These are phyloP conservation scores for Coprinellus micaceus DNA, from an alignment of 768 basidiomycete genomes.

Conservation along the genomic window DNA sequence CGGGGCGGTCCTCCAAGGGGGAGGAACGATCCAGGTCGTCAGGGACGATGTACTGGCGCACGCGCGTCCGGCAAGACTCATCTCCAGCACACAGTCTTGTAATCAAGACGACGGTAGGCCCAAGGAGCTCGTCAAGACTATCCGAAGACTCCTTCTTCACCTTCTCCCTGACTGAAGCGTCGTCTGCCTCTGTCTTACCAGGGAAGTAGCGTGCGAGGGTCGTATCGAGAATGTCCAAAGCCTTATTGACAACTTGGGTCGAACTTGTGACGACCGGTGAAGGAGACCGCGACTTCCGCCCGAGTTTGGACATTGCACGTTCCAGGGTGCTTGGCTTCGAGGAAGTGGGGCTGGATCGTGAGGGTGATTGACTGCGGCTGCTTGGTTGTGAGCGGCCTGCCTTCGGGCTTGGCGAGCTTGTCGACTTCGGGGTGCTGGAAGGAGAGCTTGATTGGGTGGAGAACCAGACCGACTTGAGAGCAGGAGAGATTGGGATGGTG, in stretches of 20 bases:
- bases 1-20: conserved; percentile 69
- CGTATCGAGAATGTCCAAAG: conserved; percentile 66
- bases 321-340: conserved; percentile 49
- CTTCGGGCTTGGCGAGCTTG: conserved; percentile 30
- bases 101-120: conserved; percentile 74
- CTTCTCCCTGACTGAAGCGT: conserved; percentile 51
- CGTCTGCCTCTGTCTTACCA: conserved; percentile 59
- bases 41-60: conserved; percentile 73
- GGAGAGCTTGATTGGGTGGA: conserved; percentile 28
- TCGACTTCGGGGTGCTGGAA: conserved; percentile 32
- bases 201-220: conserved; percentile 62
- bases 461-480: conserved; percentile 62
- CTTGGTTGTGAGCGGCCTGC: conserved; percentile 26
- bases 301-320: conserved; percentile 54
- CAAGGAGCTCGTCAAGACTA: conserved; percentile 71
- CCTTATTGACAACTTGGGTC: conserved; percentile 55
- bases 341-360: conserved; percentile 26
- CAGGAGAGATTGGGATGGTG: conserved; percentile 62
- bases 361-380: conserved; percentile 40
- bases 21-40: conserved; percentile 73
- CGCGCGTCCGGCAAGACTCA: conserved; percentile 47
- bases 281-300: conserved; percentile 51
- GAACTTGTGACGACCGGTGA: conserved; percentile 31
- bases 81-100: conserved; percentile 67
- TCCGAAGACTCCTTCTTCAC: conserved; percentile 44